These are phyloP conservation scores for Pseudoscleropodium purum DNA, from an alignment of 225 moss, liverwort and hornwort species.

Conservation along the genomic window DNA sequence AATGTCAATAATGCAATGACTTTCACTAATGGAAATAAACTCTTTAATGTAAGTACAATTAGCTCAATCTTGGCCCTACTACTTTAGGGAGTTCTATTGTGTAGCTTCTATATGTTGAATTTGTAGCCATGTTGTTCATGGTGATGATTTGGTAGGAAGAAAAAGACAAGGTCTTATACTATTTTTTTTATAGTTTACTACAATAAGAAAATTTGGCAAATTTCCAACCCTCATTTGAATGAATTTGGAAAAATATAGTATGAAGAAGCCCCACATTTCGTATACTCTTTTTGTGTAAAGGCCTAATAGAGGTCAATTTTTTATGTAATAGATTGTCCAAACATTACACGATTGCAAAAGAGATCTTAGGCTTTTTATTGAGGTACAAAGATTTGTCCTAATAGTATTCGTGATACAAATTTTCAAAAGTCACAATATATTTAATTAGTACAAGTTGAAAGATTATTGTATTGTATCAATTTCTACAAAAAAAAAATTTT, in stretches of 20 bases:
- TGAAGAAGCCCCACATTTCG: accelerated
- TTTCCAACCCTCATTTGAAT: neutral
- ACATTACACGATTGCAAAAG: no score
- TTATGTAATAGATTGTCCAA: no score
- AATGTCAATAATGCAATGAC: no score
- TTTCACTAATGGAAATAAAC: no score
- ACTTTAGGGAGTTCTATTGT: no score
- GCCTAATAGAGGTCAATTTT: no score
- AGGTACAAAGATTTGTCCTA: no score
- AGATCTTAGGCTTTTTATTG: no score
- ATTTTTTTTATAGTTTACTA: neutral
- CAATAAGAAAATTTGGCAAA: neutral
- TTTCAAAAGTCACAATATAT: neutral
- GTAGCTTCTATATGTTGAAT: no score
- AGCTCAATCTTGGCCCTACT: no score
- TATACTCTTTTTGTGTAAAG: accelerated
- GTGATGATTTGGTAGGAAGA: neutral
- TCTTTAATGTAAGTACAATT: no score
- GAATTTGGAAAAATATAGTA: accelerated
- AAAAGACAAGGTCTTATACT: accelerated
- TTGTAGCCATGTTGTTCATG: no score
- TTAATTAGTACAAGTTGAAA: neutral
- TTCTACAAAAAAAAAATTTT: neutral
- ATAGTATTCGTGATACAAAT: neutral
- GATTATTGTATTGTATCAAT: neutral